Percentiles rank a stretch among this genome's conserved stretches.
Conservation (phyloP, 495 filamentous ascomycete genomes). For the Penicillium pancosmium region DNA sequence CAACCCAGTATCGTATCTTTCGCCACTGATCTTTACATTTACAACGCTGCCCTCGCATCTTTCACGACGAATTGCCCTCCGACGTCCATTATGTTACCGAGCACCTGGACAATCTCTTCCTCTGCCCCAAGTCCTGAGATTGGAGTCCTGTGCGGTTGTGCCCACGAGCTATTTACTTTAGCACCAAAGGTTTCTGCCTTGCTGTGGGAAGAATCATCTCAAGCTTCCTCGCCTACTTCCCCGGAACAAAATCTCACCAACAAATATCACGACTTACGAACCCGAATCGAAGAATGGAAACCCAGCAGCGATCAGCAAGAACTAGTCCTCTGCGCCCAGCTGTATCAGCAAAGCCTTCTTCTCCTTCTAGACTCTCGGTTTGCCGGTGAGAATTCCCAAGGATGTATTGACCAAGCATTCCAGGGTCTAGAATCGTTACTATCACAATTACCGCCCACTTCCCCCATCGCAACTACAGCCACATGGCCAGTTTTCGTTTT, state of each 20-base stretch:
- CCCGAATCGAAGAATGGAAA: constrained; percentile 12
- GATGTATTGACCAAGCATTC: constrained; percentile 14
- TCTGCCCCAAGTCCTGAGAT: background rate
- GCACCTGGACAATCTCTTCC: background rate
- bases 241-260: background rate
- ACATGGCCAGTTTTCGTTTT: constrained; percentile 24
- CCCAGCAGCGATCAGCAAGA: constrained; percentile 14
- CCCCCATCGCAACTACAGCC: constrained; percentile 19
- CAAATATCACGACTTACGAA: constrained; percentile 9
- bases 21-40: constrained; percentile 18
- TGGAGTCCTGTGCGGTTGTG: constrained; percentile 22
- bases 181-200: constrained; percentile 14
- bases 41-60: constrained; percentile 23
- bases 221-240: background rate
- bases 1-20: constrained; percentile 18
- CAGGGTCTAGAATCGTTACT: constrained; percentile 7
- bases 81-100: constrained; percentile 3
- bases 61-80: constrained; percentile 14
- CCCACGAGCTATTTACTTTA: constrained; percentile 18
- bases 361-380: constrained; percentile 20
- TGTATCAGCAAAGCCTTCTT: constrained; percentile 21
- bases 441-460: constrained; percentile 16
- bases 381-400: background rate
- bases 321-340: constrained; percentile 17
- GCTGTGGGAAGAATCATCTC: constrained; percentile 4